Evolutionary conservation across 805 yeast genomes (phyloP).

Genomic region (Ogataea haglerorum): DNA sequence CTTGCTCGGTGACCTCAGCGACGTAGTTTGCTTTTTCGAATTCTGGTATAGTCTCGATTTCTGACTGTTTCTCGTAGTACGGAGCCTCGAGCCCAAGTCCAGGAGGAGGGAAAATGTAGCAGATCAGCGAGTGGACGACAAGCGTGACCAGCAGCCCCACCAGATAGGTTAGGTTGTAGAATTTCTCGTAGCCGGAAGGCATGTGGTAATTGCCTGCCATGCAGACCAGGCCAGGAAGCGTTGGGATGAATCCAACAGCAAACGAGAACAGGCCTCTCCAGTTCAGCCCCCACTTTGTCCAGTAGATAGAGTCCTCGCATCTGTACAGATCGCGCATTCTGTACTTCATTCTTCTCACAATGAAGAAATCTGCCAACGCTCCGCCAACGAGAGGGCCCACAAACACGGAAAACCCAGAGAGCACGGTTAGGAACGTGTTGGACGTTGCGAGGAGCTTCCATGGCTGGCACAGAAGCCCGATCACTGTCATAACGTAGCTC

Average conservation of each 20-base stretch:
- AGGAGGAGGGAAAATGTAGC: slow-evolving; percentile 12
- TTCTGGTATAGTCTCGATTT: not conserved
- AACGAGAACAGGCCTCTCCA: slow-evolving; percentile 18
- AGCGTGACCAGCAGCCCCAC: slow-evolving; percentile 13
- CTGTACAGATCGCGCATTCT: slow-evolving; percentile 24
- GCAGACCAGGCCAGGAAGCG: slow-evolving; percentile 19
- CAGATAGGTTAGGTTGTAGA: slow-evolving; percentile 16
- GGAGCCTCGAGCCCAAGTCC: slow-evolving; percentile 12
- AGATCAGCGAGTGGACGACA: slow-evolving; percentile 7
- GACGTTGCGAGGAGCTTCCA: slow-evolving; percentile 40
- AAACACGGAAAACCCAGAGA: slow-evolving; percentile 77
- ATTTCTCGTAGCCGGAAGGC: slow-evolving; percentile 12
- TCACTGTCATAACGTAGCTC: slow-evolving; percentile 36
- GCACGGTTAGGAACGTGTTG: slow-evolving; percentile 55
- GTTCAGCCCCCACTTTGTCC: slow-evolving; percentile 19
- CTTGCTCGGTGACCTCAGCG: slow-evolving; percentile 7
- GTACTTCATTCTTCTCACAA: slow-evolving; percentile 32
- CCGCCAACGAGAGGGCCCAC: slow-evolving; percentile 24
- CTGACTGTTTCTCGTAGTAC: slow-evolving; percentile 4
- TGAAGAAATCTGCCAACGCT: slow-evolving; percentile 23
- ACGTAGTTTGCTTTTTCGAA: slow-evolving; percentile 6
- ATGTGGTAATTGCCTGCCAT: slow-evolving; percentile 14
- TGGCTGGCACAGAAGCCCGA: slow-evolving; percentile 38
- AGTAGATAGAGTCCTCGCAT: slow-evolving; percentile 15
- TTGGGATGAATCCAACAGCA: slow-evolving; percentile 15